Evolutionary conservation across 208 protist species (phyloP).

Genomic region (Porcisia hertigi): DNA sequence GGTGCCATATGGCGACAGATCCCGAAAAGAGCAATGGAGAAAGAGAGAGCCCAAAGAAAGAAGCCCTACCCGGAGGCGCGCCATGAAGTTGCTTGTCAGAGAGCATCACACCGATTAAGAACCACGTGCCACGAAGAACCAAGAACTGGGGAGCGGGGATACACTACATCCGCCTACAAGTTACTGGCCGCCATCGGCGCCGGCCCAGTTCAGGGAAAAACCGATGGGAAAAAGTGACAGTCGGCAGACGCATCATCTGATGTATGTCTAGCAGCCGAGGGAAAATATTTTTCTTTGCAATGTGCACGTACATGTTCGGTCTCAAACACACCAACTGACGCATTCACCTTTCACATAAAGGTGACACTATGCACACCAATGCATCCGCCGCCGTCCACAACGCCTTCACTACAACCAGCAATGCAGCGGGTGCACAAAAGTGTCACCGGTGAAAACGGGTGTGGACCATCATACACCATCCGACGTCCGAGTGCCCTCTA

Average conservation of each 20-base stretch:
- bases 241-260: not conserved
- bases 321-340: not conserved
- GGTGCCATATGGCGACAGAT: not conserved
- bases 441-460: not conserved
- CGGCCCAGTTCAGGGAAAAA: conserved; percentile 4
- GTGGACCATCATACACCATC: not conserved
- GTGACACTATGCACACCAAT: not conserved
- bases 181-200: not conserved
- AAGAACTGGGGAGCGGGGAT: not conserved
- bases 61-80: not conserved
- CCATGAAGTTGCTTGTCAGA: not conserved
- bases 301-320: not conserved
- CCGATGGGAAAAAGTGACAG: not conserved
- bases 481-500: not conserved
- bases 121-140: not conserved
- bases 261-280: not conserved
- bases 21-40: conserved; percentile 17
- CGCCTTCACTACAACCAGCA: not conserved
- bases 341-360: not conserved
- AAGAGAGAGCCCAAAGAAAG: not conserved
- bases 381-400: not conserved
- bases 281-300: not conserved
- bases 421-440: not conserved
- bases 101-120: not conserved
- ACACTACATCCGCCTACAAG: not conserved